These are phyloP conservation scores for Colletotrichum costaricense DNA, from an alignment of 2,329 filamentous ascomycete genomes.

Conservation along the genomic window DNA sequence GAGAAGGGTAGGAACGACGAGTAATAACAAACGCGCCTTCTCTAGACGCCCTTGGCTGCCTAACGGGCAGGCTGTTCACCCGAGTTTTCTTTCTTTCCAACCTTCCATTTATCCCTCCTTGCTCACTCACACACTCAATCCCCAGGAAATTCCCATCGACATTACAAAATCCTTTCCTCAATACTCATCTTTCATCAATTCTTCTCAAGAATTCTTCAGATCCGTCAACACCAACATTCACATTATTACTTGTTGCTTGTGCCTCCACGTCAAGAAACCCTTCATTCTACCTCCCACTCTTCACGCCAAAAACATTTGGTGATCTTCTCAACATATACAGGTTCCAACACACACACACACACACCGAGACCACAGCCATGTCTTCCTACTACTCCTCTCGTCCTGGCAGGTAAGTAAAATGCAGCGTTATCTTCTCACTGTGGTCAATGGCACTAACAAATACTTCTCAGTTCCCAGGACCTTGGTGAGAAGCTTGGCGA, in stretches of 20 bases:
- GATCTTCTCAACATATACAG: neutral
- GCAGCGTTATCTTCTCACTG: neutral
- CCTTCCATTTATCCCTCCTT: no score
- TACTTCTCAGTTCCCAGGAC: neutral
- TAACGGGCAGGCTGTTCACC: no score
- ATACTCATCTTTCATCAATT: neutral
- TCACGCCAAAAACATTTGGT: neutral
- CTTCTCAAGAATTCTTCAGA: neutral
- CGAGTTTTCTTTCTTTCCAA: no score
- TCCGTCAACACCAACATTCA: neutral
- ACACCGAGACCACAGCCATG: neutral
- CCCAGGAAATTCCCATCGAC: neutral
- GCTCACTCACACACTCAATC: neutral
- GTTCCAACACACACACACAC: neutral
- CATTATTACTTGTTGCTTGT: neutral
- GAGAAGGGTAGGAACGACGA: no score
- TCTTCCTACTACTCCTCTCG: neutral
- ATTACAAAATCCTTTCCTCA: neutral
- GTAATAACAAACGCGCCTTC: no score
- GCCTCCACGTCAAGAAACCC: neutral
- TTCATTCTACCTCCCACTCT: neutral
- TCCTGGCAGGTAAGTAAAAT: slow-evolving; percentile 15
- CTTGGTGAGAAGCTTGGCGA: slow-evolving; percentile 6
- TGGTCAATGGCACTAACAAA: neutral
- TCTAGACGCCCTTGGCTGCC: no score